These are phyloP conservation scores for Sphenostylis stenocarpa DNA, from an alignment of 306 rosid species.

Conservation along the genomic window DNA sequence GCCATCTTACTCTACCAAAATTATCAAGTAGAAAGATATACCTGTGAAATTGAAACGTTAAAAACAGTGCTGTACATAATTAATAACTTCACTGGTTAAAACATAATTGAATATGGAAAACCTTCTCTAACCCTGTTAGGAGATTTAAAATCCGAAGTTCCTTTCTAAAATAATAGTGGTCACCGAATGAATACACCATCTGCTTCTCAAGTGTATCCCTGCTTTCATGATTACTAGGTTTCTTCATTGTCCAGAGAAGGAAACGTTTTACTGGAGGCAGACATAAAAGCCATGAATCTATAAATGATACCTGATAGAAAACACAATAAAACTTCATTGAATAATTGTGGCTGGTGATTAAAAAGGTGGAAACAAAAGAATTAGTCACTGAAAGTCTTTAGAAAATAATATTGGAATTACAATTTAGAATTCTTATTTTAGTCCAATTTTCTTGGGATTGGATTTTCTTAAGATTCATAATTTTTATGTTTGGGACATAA, in stretches of 20 bases:
- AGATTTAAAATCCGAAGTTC: conserved; percentile 63
- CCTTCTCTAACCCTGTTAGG: conserved; percentile 48
- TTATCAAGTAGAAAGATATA: conserved; percentile 76
- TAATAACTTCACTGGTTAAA: not conserved
- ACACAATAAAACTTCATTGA: not conserved
- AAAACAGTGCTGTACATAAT: not conserved
- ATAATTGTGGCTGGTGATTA: not conserved
- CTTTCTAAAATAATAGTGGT: conserved; percentile 92
- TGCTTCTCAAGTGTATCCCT: conserved; percentile 47
- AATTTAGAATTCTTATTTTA: not conserved
- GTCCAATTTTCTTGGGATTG: not conserved
- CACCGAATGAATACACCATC: conserved; percentile 77
- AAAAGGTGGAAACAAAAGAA: conserved; percentile 26
- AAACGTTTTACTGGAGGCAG: conserved; percentile 54
- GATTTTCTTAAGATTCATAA: conserved; percentile 19
- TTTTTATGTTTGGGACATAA: not conserved
- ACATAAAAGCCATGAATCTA: conserved; percentile 50
- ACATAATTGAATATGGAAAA: conserved; percentile 22
- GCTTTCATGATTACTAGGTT: conserved; percentile 46
- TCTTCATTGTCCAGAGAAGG: conserved; percentile 74
- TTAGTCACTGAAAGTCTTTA: not conserved
- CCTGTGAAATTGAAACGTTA: conserved; percentile 44
- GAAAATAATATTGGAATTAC: not conserved
- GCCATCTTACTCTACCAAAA: conserved; percentile 95
- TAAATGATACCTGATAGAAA: conserved; percentile 59